Percentiles rank a stretch among this genome's conserved stretches.
These are phyloP conservation scores for Ceratobasidium sp. DNA, from an alignment of 1,284 basidiomycete genomes.

Conservation along the genomic window DNA sequence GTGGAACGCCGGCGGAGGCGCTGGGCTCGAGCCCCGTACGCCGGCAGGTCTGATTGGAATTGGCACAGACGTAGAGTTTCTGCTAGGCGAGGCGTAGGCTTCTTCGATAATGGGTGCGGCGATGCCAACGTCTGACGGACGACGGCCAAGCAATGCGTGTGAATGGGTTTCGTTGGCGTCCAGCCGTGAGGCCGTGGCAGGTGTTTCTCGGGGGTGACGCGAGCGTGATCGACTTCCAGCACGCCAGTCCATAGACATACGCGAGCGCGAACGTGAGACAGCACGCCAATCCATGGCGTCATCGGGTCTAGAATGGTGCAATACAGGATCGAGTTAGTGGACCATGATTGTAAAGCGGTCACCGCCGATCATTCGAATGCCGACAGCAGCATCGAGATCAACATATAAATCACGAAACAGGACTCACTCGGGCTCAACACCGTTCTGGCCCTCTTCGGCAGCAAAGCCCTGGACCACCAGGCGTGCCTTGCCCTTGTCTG, in stretches of 20 bases:
- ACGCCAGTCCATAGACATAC: constrained; percentile 87
- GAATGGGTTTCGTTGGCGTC: constrained; percentile 54
- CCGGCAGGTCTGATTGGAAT: constrained; percentile 57
- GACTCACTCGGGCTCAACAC: constrained; percentile 77
- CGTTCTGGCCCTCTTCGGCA: constrained; percentile 67
- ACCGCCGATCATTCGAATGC: background rate
- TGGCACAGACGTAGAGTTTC: constrained; percentile 42
- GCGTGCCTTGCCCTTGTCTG: constrained; percentile 76
- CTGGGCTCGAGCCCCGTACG: background rate
- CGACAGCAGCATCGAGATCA: background rate
- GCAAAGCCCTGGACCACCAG: constrained; percentile 81
- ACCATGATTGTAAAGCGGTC: constrained; percentile 45
- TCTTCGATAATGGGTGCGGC: constrained; percentile 20
- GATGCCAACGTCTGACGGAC: background rate
- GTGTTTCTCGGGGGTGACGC: constrained; percentile 74
- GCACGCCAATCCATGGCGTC: constrained; percentile 49
- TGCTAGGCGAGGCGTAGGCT: constrained; percentile 34
- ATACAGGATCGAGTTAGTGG: constrained; percentile 1
- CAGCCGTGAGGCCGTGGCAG: background rate
- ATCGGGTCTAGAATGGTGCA: constrained; percentile 39
- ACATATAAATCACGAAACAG: constrained; percentile 39
- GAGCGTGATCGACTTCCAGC: constrained; percentile 91
- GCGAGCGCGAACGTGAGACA: constrained; percentile 51
- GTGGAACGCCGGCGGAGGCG: constrained; percentile 16
- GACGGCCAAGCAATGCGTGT: constrained; percentile 48